Conservation (phyloP, 352 stramenopile genomes). For the Elongisporangium senticosum region DNA sequence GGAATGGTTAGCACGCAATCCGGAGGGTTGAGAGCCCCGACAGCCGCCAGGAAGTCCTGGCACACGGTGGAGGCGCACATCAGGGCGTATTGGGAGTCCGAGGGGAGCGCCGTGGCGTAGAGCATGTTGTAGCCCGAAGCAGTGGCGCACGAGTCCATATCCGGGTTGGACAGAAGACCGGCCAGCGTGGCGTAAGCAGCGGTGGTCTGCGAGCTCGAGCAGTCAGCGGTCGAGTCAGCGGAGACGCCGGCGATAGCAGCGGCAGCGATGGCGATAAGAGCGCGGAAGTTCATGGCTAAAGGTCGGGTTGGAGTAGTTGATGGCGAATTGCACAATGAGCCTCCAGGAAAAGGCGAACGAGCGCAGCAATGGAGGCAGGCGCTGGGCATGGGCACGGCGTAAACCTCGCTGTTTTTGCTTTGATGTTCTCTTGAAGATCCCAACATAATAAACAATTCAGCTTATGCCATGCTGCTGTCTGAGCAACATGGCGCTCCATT, state of each 20-base stretch:
- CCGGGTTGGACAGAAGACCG: conserved; percentile 10
- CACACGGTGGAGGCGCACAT: conserved; percentile 24
- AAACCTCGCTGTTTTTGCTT: too few species aligned
- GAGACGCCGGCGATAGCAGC: conserved; percentile 11
- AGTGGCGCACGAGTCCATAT: conserved; percentile 13
- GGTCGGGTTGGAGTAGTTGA: too few species aligned
- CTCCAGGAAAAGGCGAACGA: too few species aligned
- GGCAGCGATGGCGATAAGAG: conserved; percentile 12
- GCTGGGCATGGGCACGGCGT: too few species aligned
- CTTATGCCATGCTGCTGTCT: too few species aligned
- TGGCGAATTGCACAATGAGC: too few species aligned
- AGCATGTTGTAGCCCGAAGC: conserved; percentile 28
- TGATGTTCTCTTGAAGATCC: too few species aligned
- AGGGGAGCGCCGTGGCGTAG: conserved; percentile 18
- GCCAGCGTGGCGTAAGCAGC: conserved; percentile 23
- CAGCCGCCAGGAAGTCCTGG: conserved; percentile 14
- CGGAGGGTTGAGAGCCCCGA: conserved; percentile 12
- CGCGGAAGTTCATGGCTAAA: conserved; percentile 17
- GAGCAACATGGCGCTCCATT: too few species aligned
- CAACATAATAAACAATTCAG: too few species aligned
- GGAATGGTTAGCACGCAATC: conserved; percentile 21
- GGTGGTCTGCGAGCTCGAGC: conserved; percentile 14
- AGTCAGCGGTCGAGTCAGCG: conserved; percentile 8
- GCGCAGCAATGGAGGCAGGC: too few species aligned
- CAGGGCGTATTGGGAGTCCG: conserved; percentile 13